These are phyloP conservation scores for Metarhizium rileyi DNA, from an alignment of 2,329 filamentous ascomycete species.

Conservation along the genomic window DNA sequence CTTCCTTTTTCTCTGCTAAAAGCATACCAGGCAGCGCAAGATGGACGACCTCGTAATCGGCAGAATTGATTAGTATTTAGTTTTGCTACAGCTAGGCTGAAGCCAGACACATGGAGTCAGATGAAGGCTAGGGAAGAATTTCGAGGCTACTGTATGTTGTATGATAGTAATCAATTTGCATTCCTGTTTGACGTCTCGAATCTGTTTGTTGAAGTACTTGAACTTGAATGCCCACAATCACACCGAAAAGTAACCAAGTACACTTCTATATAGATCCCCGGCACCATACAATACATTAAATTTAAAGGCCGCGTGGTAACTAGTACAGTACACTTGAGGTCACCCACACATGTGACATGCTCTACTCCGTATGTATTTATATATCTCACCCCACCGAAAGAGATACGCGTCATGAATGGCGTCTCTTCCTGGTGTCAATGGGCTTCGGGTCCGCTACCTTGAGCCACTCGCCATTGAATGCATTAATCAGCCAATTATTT, in stretches of 20 bases:
- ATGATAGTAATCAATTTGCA: conserved; percentile 10
- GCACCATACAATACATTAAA: no score
- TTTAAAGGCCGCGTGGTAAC: not conserved
- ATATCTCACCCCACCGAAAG: not conserved
- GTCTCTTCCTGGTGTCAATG: conserved; percentile 16
- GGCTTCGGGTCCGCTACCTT: conserved; percentile 44
- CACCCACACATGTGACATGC: no score
- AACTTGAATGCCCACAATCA: no score
- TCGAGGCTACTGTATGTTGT: conserved; percentile 6
- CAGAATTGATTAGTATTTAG: conserved; percentile 1
- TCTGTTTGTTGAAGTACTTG: no score
- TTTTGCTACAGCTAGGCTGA: conserved; percentile 7
- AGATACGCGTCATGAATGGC: not conserved
- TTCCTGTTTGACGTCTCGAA: no score
- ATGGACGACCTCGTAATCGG: not conserved
- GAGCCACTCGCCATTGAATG: conserved; percentile 95
- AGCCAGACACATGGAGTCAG: conserved; percentile 3
- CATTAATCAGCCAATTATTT: conserved; percentile 87
- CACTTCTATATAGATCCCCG: no score
- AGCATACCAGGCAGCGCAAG: not conserved
- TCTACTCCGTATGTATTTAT: no score
- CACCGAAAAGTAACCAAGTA: not conserved
- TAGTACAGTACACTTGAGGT: not conserved
- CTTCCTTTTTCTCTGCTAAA: not conserved
- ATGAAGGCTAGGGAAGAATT: not conserved